Percentiles rank a stretch among this genome's conserved stretches.
phyloP scores from a whole-genome alignment of 2,329 filamentous ascomycete genomes.

The Trichoderma sp. region DNA sequence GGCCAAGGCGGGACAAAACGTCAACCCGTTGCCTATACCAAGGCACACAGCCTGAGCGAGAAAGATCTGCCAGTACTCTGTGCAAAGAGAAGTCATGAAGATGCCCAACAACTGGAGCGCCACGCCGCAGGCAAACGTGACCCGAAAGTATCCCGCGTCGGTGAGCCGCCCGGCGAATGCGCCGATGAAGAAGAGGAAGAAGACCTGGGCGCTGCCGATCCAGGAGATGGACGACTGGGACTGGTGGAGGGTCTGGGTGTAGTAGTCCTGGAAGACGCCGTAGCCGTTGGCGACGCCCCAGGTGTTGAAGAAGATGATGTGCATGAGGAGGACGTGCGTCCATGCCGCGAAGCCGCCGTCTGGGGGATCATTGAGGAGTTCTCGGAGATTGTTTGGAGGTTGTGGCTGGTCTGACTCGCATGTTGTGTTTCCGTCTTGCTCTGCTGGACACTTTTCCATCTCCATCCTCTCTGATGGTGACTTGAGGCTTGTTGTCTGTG shows the following conservation, averaged over 20 bases:
- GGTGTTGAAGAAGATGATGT: conserved; percentile 3
- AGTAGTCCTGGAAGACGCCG: not conserved
- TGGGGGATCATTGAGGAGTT: not conserved
- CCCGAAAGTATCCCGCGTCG: not conserved
- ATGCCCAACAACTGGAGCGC: not conserved
- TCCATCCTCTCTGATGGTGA: not conserved
- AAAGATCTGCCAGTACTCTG: conserved; percentile 2
- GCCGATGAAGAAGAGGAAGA: conserved; percentile 11
- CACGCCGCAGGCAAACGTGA: conserved; percentile 4
- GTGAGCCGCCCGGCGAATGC: conserved; percentile 4
- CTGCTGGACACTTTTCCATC: not conserved
- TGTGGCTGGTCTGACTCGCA: not conserved
- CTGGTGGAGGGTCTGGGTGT: not conserved
- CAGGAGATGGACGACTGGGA: conserved; percentile 1
- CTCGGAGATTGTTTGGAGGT: not conserved
- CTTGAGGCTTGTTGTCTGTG: not conserved
- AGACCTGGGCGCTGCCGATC: not conserved
- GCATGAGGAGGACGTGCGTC: conserved; percentile 5
- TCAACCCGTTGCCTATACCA: not conserved
- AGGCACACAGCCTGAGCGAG: conserved; percentile 4
- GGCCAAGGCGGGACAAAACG: conserved; percentile 1
- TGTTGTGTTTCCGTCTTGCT: not conserved
- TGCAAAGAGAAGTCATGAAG: conserved; percentile 11
- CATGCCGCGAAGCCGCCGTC: conserved; percentile 2
- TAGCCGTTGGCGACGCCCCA: conserved; percentile 7